phyloP scores from a whole-genome alignment of 768 basidiomycete genomes.

The Tylopilus vinaceipallidus region DNA sequence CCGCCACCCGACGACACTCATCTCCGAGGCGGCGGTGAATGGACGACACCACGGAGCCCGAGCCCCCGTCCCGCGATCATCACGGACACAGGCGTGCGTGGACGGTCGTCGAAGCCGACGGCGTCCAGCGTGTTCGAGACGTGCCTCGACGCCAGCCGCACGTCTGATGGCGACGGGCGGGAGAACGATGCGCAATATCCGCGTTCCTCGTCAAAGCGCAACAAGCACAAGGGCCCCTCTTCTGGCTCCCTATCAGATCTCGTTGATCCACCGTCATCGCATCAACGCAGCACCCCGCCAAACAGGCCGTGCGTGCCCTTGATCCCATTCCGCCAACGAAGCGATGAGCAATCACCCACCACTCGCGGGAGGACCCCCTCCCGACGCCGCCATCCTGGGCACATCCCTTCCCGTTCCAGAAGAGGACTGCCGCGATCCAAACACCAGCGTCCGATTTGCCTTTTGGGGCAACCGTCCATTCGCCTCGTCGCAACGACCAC shows the following conservation, averaged over 20 bases:
- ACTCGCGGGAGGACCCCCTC: conserved; percentile 3
- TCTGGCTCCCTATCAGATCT: conserved; percentile 4
- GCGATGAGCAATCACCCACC: background rate
- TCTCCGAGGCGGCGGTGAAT: conserved; percentile 12
- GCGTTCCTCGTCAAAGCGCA: conserved; percentile 11
- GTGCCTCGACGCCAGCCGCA: no score
- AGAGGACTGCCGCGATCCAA: background rate
- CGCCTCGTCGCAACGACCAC: background rate
- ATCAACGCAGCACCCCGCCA: background rate
- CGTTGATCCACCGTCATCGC: no score
- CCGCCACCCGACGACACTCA: no score
- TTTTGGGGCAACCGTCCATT: background rate
- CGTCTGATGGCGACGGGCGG: no score
- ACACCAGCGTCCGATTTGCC: background rate
- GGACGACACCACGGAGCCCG: background rate
- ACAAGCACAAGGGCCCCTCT: background rate
- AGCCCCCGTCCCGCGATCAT: conserved; percentile 10
- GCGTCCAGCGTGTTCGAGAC: conserved; percentile 2
- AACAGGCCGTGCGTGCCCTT: background rate
- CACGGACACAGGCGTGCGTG: conserved; percentile 2
- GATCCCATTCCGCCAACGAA: background rate
- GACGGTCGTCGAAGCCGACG: conserved; percentile 13
- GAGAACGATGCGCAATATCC: no score
- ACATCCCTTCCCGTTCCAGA: background rate
- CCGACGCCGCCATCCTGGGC: background rate